A percentile compares a stretch with the other conserved stretches of the same genome.
Evolutionary conservation across 2,329 filamentous ascomycete genomes (phyloP).

Genomic region (Teratosphaeria epicoccoides): DNA sequence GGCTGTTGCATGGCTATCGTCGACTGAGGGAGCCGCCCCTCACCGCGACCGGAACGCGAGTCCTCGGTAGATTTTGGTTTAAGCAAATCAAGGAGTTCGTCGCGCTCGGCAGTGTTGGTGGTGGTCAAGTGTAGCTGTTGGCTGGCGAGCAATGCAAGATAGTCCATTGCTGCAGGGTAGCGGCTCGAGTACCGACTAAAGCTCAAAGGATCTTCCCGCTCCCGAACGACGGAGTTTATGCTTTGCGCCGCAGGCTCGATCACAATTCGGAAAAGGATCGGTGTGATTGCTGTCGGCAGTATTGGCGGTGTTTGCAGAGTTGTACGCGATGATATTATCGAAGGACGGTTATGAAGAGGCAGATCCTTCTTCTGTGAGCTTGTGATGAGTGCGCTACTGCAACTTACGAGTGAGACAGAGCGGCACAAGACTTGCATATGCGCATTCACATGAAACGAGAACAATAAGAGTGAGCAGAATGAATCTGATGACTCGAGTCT

Average conservation of each 20-base stretch:
- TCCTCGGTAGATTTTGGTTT: neutral
- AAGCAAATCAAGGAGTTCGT: neutral
- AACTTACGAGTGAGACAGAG: neutral
- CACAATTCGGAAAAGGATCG: neutral
- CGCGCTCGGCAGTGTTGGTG: neutral
- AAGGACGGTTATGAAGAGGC: too few relatives aligned
- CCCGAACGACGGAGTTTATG: neutral
- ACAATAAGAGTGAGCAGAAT: neutral
- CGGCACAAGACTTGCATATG: neutral
- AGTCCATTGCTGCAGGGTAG: neutral
- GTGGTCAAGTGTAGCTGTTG: neutral
- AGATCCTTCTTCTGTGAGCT: neutral
- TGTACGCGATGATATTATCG: neutral
- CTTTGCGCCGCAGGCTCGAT: neutral
- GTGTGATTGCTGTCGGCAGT: neutral
- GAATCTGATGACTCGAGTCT: constrained; percentile 19
- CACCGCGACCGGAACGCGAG: neutral
- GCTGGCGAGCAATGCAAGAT: neutral
- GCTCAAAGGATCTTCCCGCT: neutral
- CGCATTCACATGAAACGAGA: neutral
- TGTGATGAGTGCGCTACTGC: neutral
- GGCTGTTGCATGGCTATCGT: constrained; percentile 7
- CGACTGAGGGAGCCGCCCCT: neutral
- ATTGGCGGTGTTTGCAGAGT: neutral
- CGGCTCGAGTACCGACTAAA: neutral